phyloP scores from a whole-genome alignment of 306 rosid genomes.

The Prunus dulcis region DNA sequence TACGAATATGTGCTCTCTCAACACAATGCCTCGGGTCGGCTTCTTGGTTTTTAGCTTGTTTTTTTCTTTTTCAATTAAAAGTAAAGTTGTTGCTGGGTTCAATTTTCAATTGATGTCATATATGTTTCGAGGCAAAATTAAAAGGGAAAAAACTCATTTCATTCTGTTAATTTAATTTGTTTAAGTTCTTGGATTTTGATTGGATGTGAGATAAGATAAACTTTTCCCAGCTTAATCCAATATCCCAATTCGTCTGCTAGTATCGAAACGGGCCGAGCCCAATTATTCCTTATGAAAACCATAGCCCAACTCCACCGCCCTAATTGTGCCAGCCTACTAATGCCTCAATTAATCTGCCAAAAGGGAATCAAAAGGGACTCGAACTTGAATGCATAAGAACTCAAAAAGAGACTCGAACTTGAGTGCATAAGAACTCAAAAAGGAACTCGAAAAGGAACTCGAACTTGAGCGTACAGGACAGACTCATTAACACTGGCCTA shows the following conservation, averaged over 20 bases:
- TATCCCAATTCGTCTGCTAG: too few relatives aligned
- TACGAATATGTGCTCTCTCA: background rate
- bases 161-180: background rate
- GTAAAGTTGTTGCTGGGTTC: background rate
- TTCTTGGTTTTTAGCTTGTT: background rate
- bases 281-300: too few relatives aligned
- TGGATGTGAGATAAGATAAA: background rate
- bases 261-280: background rate
- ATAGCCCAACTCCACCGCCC: background rate
- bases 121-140: background rate
- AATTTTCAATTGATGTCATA: background rate
- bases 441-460: too few relatives aligned
- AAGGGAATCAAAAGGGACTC: too few relatives aligned
- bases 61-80: background rate
- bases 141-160: background rate
- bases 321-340: too few relatives aligned
- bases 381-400: too few relatives aligned
- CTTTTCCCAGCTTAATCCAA: too few relatives aligned
- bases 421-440: too few relatives aligned
- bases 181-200: background rate
- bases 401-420: too few relatives aligned
- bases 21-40: background rate
- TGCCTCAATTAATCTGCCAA: too few relatives aligned
- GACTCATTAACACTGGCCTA: too few relatives aligned
- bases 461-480: too few relatives aligned